Evolutionary conservation across 306 rosid species (phyloP).

Genomic region (Luffa acutangula): DNA sequence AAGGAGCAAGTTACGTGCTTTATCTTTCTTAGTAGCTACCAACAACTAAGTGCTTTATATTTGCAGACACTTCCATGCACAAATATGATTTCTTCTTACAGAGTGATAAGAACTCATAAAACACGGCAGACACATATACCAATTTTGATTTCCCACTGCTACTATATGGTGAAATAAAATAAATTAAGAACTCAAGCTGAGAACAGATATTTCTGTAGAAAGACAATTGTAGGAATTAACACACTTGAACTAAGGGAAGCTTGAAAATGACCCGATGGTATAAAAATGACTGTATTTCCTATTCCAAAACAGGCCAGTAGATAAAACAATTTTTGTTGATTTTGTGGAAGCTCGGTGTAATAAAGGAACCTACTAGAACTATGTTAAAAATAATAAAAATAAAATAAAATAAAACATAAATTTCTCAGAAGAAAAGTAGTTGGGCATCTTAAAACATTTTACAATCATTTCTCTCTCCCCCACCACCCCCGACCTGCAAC

Average conservation of each 20-base stretch:
- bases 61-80: not conserved
- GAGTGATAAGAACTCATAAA: not conserved
- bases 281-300: too few relatives aligned
- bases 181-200: not conserved
- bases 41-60: not conserved
- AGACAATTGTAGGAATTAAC: not conserved
- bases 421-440: not conserved
- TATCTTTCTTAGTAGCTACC: not conserved
- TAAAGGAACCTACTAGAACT: not conserved
- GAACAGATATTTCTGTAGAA: not conserved
- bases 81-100: not conserved
- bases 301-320: too few relatives aligned
- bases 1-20: not conserved
- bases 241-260: not conserved
- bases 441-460: not conserved
- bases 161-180: not conserved
- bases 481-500: too few relatives aligned
- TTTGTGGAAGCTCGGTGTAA: not conserved
- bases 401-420: not conserved
- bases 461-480: too few relatives aligned
- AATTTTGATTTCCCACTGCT: not conserved
- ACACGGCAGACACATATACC: not conserved
- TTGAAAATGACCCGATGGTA: too few relatives aligned
- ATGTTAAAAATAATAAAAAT: not conserved
- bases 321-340: too few relatives aligned